Evolutionary conservation across 2,329 filamentous ascomycete species (phyloP), one percentile per base, ranked within the genome.

Genomic region (Teratosphaeriaceae sp.): DNA sequence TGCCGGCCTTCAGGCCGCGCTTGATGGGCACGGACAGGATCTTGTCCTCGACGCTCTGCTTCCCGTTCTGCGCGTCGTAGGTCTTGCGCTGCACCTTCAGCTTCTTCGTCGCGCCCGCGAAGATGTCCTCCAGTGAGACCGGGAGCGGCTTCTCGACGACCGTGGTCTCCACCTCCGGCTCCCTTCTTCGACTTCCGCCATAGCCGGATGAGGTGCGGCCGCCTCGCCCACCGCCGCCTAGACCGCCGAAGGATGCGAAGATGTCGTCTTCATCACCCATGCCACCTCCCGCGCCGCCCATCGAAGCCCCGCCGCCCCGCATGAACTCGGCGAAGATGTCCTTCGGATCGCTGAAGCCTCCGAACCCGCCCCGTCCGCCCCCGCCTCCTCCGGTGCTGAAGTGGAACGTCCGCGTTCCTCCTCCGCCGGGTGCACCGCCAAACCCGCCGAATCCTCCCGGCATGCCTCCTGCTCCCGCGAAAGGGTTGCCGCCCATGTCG

Each of bases 51-150:
- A 83, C 84, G 33, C 79, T 86, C 55, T 88, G 81, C 72, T 94
- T 95, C 45, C 88, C 88, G 1, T 76, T 82, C 16, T 82, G 69
- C 29, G 71, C 74, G 64, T 98, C 92, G 63, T 87, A 97, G 15
- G 84, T 88, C 79, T 97, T 97, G 59, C 90, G 80, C 59, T 95
- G 96, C 52, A 97, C 94, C 71, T 92, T 94, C 76, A 98, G 88
- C 75, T 94, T 96, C 78, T 98, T 98, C 38, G 84, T 88, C 26
- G 81, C 80, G 30, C 92, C 92, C 20, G 76, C 82, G 70, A 80
- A 97, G 48, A 97, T 69, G 59, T 98, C 92, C 65, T 98, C 92
- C 24, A 98, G 70, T 2, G 84, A 80, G 18, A 98, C 71, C 2
- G 82, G 79, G 49, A 98, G 66, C 35, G 85, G 80, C 58, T 86